phyloP scores from a whole-genome alignment of 2,329 filamentous ascomycete genomes.

The Herpotrichia juniperi region DNA sequence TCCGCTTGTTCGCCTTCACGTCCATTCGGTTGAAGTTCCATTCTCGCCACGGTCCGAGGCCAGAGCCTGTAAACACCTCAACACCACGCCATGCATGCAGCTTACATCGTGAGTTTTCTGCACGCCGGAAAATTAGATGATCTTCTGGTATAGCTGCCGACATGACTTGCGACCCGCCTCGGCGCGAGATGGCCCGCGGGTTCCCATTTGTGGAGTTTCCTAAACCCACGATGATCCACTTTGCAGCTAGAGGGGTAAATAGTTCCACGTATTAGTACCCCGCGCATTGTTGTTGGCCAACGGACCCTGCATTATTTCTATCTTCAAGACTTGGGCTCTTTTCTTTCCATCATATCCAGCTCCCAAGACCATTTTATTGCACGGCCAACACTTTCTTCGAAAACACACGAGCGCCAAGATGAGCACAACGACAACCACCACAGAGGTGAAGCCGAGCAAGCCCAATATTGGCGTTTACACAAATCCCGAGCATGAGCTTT shows the following conservation, averaged over 20 bases:
- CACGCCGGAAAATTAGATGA: background rate
- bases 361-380: background rate
- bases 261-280: constrained; percentile 11
- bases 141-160: background rate
- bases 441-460: constrained; percentile 64
- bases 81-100: background rate
- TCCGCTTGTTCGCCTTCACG: background rate
- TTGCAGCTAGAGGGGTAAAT: constrained; percentile 1
- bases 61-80: background rate
- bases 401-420: constrained; percentile 18
- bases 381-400: background rate
- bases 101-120: constrained; percentile 1
- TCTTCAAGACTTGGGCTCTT: too few relatives aligned
- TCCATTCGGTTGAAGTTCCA: background rate
- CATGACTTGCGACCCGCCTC: constrained; percentile 1
- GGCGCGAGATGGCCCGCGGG: constrained; percentile 10
- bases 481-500: constrained; percentile 89
- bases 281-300: background rate
- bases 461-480: constrained; percentile 96
- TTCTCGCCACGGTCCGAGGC: background rate
- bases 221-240: constrained; percentile 8
- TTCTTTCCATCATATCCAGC: too few relatives aligned
- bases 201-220: constrained; percentile 32
- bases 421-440: constrained; percentile 35
- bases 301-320: background rate